Evolutionary conservation across 1,284 basidiomycete species (phyloP).

Genomic region (Heterobasidion occidentale): DNA sequence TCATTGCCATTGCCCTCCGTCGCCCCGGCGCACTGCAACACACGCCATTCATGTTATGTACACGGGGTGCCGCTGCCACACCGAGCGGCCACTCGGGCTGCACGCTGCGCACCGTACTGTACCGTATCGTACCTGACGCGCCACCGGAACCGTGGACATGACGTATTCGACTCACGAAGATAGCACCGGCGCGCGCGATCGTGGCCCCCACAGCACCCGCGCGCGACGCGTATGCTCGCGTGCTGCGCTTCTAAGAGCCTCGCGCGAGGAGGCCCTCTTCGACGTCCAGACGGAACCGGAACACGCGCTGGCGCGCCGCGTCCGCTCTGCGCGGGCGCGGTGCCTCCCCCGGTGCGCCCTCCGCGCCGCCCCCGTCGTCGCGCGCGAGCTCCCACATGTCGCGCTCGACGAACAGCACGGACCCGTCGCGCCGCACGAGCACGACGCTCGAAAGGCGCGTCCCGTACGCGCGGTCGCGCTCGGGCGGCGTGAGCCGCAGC

Average conservation of each 20-base stretch:
- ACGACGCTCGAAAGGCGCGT: conserved; percentile 71
- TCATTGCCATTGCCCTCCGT: too few species aligned
- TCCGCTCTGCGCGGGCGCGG: conserved; percentile 25
- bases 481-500: background rate
- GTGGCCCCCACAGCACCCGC: too few species aligned
- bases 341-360: conserved; percentile 4
- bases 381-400: conserved; percentile 51
- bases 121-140: too few species aligned
- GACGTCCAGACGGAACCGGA: conserved; percentile 32
- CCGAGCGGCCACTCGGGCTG: too few species aligned
- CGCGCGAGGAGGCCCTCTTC: background rate
- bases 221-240: too few species aligned
- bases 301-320: conserved; percentile 39
- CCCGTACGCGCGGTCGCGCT: conserved; percentile 35
- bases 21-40: too few species aligned
- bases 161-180: too few species aligned
- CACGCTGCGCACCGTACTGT: too few species aligned
- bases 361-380: conserved; percentile 6
- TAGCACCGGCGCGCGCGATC: too few species aligned
- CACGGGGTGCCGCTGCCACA: too few species aligned
- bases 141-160: too few species aligned
- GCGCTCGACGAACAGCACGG: conserved; percentile 60
- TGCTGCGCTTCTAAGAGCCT: background rate
- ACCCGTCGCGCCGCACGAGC: conserved; percentile 52
- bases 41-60: too few species aligned